Conservation (phyloP, 1,139 yeast species). For the Taphrina deformans region DNA sequence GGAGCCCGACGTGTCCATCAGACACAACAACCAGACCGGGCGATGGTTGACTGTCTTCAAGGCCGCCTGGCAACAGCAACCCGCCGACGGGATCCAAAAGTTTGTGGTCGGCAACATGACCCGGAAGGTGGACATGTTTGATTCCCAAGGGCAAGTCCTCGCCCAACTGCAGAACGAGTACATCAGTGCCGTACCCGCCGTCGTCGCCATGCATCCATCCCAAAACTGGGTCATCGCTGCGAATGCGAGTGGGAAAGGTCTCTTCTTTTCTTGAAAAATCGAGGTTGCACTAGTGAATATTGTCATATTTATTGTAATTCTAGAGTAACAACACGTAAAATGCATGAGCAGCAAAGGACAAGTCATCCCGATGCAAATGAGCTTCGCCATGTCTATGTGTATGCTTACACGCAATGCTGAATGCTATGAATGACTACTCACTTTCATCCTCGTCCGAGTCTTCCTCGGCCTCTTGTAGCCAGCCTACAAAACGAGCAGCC, state of each 20-base stretch:
- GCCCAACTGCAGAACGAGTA: slow-evolving; percentile 65
- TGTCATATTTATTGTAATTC: not conserved
- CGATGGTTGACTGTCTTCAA: slow-evolving; percentile 92
- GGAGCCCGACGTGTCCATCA: slow-evolving; percentile 46
- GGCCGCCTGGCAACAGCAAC: slow-evolving; percentile 74
- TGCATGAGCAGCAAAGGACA: not conserved
- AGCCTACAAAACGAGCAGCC: slow-evolving; percentile 21
- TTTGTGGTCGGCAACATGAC: slow-evolving; percentile 93
- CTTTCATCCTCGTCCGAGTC: slow-evolving; percentile 20
- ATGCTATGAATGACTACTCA: not conserved
- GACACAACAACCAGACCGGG: slow-evolving; percentile 93
- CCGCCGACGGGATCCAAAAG: slow-evolving; percentile 72
- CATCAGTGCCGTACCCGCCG: slow-evolving; percentile 92
- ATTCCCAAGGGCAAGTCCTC: slow-evolving; percentile 69
- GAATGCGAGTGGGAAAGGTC: slow-evolving; percentile 80
- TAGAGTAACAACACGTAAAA: not conserved
- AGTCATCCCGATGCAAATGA: not conserved
- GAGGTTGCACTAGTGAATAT: too few relatives aligned
- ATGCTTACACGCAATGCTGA: not conserved
- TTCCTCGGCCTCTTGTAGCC: slow-evolving; percentile 29
- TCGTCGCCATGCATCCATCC: slow-evolving; percentile 74
- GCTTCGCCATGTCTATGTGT: not conserved
- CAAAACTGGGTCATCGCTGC: slow-evolving; percentile 92
- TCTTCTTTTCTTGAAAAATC: slow-evolving; percentile 31
- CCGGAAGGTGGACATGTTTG: slow-evolving; percentile 76